Conservation (phyloP, 2,329 filamentous ascomycete genomes). For the Chaetomium strumarium region DNA sequence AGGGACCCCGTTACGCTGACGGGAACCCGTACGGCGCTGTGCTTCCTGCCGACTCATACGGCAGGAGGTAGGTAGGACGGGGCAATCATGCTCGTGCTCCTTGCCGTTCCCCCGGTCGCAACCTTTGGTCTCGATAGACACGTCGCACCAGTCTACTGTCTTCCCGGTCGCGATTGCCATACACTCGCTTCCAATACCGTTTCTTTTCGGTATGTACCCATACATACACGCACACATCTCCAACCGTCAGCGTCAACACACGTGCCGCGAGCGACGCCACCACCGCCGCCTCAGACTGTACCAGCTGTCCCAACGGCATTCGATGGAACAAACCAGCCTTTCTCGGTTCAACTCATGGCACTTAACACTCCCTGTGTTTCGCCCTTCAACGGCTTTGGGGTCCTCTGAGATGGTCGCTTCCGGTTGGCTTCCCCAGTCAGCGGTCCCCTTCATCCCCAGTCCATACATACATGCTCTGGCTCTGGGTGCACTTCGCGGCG, state of each 20-base stretch:
- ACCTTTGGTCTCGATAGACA: background rate
- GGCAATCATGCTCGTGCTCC: background rate
- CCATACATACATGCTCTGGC: constrained; percentile 13
- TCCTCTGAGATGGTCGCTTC: background rate
- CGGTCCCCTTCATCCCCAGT: background rate
- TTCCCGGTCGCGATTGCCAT: constrained; percentile 1
- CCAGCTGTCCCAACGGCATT: background rate
- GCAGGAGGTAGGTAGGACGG: constrained; percentile 32
- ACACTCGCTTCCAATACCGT: background rate
- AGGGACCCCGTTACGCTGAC: constrained; percentile 42
- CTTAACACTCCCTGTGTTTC: background rate
- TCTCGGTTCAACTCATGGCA: background rate
- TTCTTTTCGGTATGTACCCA: constrained; percentile 9
- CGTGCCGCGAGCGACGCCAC: constrained; percentile 2
- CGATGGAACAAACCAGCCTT: background rate
- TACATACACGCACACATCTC: constrained; percentile 1
- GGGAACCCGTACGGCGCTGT: constrained; percentile 43
- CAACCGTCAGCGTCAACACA: background rate
- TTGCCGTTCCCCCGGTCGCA: background rate
- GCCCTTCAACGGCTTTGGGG: background rate
- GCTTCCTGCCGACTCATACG: constrained; percentile 35
- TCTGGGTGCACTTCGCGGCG: constrained; percentile 7
- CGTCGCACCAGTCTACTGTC: constrained; percentile 5
- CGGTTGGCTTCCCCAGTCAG: background rate
- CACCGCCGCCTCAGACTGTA: constrained; percentile 1